Evolutionary conservation across 352 stramenopile species (phyloP), one percentile per base, ranked within the genome.

Genomic region (Phytophthora sansomeana): DNA sequence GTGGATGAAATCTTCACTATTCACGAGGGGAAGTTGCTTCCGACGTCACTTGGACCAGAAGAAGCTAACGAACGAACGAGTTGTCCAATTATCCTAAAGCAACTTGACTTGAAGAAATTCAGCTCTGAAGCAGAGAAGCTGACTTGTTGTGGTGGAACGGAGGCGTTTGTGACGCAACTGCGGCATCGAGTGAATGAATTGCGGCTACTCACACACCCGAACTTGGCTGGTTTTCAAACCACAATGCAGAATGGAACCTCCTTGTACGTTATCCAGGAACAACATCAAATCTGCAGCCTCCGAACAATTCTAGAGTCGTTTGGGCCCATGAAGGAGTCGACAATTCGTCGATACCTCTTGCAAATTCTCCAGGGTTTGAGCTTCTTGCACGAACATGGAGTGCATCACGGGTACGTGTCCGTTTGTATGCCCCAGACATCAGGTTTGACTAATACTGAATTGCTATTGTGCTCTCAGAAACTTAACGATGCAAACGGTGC

Each of bases 301-400:
- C 56, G 64, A 16, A 90, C 83, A 21, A 87, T 91, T 29, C 65
- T 93, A 2, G 72, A 78, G 49, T 87, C 81, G 8, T 93, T 93
- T 62, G 85, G 85, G 1, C 56, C 74, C 0, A 93, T 93, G 85
- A 91, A 89, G 24, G 85, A 93, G 50, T 54, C 81, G 9, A 90
- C 80, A 16, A 85, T 93, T 44, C 83, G 81, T 0, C 77, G 83
- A 0, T 93, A 93, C 26, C n/a, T 90, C 10, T 14, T 77, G 14
- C 85, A 93, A 41, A 49, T 92, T 13, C 58, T 91, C 1, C 69
- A 91, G 19, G 83, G 63, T 13, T 60, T 91, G 2, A 52, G 52
- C 6, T 90, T 60, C 58, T 72, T 93, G 6, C 83, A 92, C 30
- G 38, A 58, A 2, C 72, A 74, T 32, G 72, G 75, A 13, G 57